Evolutionary conservation across 345 rosid species (phyloP), one percentile per base, ranked within the genome.

Genomic region (Corymbia maculata): DNA sequence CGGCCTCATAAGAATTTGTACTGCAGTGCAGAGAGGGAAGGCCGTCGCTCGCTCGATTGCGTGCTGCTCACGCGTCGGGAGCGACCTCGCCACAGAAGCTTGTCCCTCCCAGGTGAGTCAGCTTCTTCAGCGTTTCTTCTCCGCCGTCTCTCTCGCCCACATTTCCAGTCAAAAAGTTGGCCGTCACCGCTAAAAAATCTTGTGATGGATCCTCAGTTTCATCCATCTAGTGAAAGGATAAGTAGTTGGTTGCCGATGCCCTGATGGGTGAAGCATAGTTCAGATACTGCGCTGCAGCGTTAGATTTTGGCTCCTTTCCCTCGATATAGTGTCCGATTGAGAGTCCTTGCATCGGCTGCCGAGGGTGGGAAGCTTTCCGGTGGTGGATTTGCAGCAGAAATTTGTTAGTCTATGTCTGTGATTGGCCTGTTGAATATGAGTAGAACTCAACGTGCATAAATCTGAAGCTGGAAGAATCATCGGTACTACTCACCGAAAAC

Each of bases 41-140:
- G n/a, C 5, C 75, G 13, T 16, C 19, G 15, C 75, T 64, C 0
- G 75, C 75, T 64, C 36, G 15, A n/a, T 64, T 36, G 13, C 42
- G 16, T n/a, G 75, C 36, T 36, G n/a, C 75, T 64, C 36, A 0
- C 42, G 36, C 15, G 17, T 64, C 9, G 42, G 1, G 8, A 64
- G 13, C 30, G 42, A 64, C 36, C 42, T 64, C 30, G 75, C 75
- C 75, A 64, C 0, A 5, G 1, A 28, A 61, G 68, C 32, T 61
- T 61, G 42, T 84, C 91, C 97, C 68, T 92, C 94, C 82, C 96
- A 94, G 97, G 99, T 96, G 55, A 52, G 12, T 61, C 70, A 28
- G 13, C 28, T 61, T n/a, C 70, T 61, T 61, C 32, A 0, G 3
- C 13, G 0, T 28, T 28, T 61, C 70, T 61, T 61, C 70, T 28